Percentiles rank a stretch among this genome's conserved stretches.
These are phyloP conservation scores for Podila clonocystis DNA, from an alignment of 192 early-diverging fungal species.

Conservation along the genomic window DNA sequence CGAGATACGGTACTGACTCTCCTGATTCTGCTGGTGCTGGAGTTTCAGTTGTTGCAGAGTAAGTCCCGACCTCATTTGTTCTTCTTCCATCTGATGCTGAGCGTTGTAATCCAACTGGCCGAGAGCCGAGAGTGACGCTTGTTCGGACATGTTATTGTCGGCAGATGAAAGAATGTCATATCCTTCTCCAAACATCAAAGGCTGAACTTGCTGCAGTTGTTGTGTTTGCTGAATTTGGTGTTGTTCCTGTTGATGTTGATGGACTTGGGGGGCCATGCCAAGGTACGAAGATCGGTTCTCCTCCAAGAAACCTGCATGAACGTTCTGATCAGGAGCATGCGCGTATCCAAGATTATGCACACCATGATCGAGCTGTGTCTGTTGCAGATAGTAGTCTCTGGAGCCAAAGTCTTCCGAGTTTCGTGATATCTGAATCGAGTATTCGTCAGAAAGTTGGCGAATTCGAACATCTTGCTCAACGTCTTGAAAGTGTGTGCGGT, in stretches of 20 bases:
- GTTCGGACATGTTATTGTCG: not conserved
- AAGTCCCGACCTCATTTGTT: slow-evolving; percentile 13
- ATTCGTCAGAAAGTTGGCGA: slow-evolving; percentile 44
- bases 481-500: slow-evolving; percentile 36
- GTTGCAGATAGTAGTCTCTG: slow-evolving; percentile 16
- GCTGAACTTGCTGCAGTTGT: not conserved
- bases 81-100: slow-evolving; percentile 13
- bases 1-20: slow-evolving; percentile 15
- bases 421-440: slow-evolving; percentile 42
- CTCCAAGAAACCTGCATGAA: not conserved
- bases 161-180: slow-evolving; percentile 28
- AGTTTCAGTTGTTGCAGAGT: slow-evolving; percentile 39
- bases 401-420: slow-evolving; percentile 34
- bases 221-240: not conserved
- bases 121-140: not conserved
- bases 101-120: slow-evolving; percentile 1
- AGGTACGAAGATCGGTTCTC: not conserved
- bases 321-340: not conserved
- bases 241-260: not conserved
- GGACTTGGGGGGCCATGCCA: slow-evolving; percentile 5
- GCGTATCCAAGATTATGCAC: not conserved
- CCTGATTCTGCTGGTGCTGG: slow-evolving; percentile 17
- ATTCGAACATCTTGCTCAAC: slow-evolving; percentile 9
- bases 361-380: slow-evolving; percentile 1
- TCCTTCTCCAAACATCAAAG: slow-evolving; percentile 41